Evolutionary conservation across 2,329 filamentous ascomycete genomes (phyloP).

Genomic region (Diaporthe capsici): DNA sequence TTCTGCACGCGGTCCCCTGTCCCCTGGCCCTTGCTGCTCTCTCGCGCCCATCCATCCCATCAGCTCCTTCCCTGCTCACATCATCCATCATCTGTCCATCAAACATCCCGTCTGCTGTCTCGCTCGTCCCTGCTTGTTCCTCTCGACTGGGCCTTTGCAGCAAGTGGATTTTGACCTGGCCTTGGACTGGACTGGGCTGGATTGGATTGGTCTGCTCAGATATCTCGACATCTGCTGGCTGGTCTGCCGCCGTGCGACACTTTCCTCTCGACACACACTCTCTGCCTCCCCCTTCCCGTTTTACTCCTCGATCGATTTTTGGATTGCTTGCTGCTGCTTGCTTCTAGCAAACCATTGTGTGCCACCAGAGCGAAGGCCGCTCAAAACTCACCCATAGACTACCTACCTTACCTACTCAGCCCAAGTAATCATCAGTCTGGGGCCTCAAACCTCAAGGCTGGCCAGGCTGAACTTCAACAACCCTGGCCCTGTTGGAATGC

Average conservation of each 20-base stretch:
- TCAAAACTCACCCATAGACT: neutral
- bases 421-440: neutral
- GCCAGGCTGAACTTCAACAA: slow-evolving; percentile 10
- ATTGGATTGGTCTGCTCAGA: slow-evolving; percentile 1
- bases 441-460: slow-evolving; percentile 13
- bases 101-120: slow-evolving; percentile 20
- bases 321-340: slow-evolving; percentile 18
- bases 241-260: slow-evolving; percentile 4
- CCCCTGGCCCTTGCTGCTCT: slow-evolving; percentile 8
- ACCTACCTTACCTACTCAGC: neutral
- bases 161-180: neutral
- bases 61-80: slow-evolving; percentile 26
- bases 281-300: neutral
- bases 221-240: slow-evolving; percentile 26
- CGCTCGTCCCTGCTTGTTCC: slow-evolving; percentile 13
- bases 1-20: slow-evolving; percentile 12
- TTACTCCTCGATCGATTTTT: neutral
- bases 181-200: slow-evolving; percentile 4
- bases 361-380: neutral
- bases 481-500: slow-evolving; percentile 32
- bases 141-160: neutral
- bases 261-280: slow-evolving; percentile 30
- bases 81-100: slow-evolving; percentile 7
- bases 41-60: slow-evolving; percentile 3
- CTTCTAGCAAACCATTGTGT: slow-evolving; percentile 23